A percentile compares a stretch with the other conserved stretches of the same genome.
Evolutionary conservation across 345 rosid genomes (phyloP).

Genomic region (Aquilaria yunnanensis): DNA sequence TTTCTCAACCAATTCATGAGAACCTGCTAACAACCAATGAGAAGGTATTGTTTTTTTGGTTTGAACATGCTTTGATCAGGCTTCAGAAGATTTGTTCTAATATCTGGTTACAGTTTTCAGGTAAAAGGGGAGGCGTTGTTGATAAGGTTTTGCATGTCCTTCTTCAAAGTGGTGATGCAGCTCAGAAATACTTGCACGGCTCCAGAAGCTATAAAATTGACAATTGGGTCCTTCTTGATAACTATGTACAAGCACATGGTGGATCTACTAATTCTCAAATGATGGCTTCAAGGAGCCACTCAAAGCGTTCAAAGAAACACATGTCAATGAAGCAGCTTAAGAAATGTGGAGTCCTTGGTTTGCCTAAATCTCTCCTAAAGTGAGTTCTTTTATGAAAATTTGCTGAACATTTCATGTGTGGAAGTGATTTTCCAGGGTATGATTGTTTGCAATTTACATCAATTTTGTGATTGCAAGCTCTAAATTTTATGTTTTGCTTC

Average conservation of each 20-base stretch:
- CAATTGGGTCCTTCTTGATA: conserved; percentile 79
- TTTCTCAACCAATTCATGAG: conserved; percentile 47
- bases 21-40: conserved; percentile 40
- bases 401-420: neutral
- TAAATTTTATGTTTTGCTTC: neutral
- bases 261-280: conserved; percentile 33
- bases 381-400: conserved; percentile 21
- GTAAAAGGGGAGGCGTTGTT: conserved; percentile 43
- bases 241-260: conserved; percentile 43
- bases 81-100: conserved; percentile 3
- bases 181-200: conserved; percentile 75
- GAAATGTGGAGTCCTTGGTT: conserved; percentile 47
- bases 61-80: neutral
- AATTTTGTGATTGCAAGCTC: too few relatives aligned
- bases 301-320: conserved; percentile 73
- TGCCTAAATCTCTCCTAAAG: conserved; percentile 52
- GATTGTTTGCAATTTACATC: too few relatives aligned
- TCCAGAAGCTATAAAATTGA: conserved; percentile 55
- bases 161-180: conserved; percentile 74
- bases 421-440: neutral
- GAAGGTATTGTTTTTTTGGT: conserved; percentile 31
- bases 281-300: conserved; percentile 38
- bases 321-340: conserved; percentile 79
- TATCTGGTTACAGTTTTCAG: conserved; percentile 34
- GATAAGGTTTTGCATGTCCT: conserved; percentile 65